Base-by-base conservation (phyloP, 768 basidiomycete genomes). In the Lactarius indigo region DNA sequence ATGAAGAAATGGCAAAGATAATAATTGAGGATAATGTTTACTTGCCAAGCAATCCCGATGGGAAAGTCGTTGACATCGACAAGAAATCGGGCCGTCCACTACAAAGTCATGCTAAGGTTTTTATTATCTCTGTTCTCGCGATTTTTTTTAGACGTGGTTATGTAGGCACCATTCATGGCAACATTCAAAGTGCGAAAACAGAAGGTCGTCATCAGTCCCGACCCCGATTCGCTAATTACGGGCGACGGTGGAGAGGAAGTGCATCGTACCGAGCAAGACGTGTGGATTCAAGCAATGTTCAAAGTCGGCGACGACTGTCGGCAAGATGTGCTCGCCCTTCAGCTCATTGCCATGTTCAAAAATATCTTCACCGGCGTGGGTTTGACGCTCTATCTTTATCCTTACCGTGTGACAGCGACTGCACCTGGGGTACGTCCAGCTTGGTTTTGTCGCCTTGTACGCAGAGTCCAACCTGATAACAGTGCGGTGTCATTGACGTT, bases 261-360 rank as follows among this genome's bases (percentile, higher is more conserved):
- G 72, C 87, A 78, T 54, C 83, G 77, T 33, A 80, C 81, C 7
- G 70, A 71, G 20, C 71, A 76, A 55, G 83, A 98, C 68, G 89
- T 96, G 56, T 98, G 94, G 96, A 94, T 96, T 68, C 90, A 94
- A 70, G 97, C 97, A 1, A 99, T 99, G 69, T 99, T 99, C 87
- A 99, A 99, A 82, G 97, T 99, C 65, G 97, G 97, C 63, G 97
- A 99, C 74, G 97, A 99, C 75, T 99, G 97, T 76, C 87, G 97
- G 52, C 97, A 99, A 76, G 97, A 99, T 73, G 90, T 98, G n/a
- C 84, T 99, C 55, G 97, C 97, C 0, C 80, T 99, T 57, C 97
- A 99, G 73, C 79, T 98, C 68, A 98, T 99, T 68, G 97, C 97
- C 6, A 98, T 98, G 95, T 98, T 98, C 85, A 98, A 98, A 79